Evolutionary conservation across 1,284 basidiomycete species (phyloP).

Genomic region (Heterobasidion occidentale): DNA sequence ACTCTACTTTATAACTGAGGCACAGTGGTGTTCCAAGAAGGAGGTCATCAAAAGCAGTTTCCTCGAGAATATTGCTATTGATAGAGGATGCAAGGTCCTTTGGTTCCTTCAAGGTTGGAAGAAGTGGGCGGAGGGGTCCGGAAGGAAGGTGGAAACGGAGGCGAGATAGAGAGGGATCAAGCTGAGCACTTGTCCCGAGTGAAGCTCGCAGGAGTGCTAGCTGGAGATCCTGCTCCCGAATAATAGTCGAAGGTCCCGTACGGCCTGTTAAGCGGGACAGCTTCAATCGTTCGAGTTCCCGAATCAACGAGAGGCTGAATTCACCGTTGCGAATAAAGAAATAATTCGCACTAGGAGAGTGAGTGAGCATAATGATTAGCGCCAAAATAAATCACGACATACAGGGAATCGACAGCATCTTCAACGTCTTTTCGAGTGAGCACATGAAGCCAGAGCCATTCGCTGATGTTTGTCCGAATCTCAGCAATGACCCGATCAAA

Average conservation of each 20-base stretch:
- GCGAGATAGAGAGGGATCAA: conserved; percentile 63
- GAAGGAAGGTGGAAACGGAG: conserved; percentile 69
- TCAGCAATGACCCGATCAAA: conserved; percentile 68
- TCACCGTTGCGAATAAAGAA: conserved; percentile 86
- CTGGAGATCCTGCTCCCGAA: conserved; percentile 81
- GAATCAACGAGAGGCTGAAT: conserved; percentile 73
- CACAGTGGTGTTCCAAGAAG: conserved; percentile 73
- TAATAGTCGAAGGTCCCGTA: conserved; percentile 60
- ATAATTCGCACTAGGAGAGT: conserved; percentile 56
- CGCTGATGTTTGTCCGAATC: conserved; percentile 68
- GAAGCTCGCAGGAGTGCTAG: conserved; percentile 76
- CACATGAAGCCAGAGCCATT: conserved; percentile 90
- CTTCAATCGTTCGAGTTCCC: conserved; percentile 77
- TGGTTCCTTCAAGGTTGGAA: conserved; percentile 49
- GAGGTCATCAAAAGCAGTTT: conserved; percentile 59
- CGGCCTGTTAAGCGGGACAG: conserved; percentile 64
- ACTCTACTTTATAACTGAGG: conserved; percentile 64
- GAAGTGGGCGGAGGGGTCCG: conserved; percentile 71
- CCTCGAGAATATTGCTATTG: conserved; percentile 17
- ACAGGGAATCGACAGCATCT: conserved; percentile 68
- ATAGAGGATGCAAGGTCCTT: conserved; percentile 17
- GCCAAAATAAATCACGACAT: conserved; percentile 19
- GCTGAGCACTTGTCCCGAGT: conserved; percentile 77
- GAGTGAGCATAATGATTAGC: conserved; percentile 8
- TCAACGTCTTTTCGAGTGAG: conserved; percentile 78